Evolutionary conservation across 148 eudicot species (phyloP).

Genomic region (Agrostemma githago): DNA sequence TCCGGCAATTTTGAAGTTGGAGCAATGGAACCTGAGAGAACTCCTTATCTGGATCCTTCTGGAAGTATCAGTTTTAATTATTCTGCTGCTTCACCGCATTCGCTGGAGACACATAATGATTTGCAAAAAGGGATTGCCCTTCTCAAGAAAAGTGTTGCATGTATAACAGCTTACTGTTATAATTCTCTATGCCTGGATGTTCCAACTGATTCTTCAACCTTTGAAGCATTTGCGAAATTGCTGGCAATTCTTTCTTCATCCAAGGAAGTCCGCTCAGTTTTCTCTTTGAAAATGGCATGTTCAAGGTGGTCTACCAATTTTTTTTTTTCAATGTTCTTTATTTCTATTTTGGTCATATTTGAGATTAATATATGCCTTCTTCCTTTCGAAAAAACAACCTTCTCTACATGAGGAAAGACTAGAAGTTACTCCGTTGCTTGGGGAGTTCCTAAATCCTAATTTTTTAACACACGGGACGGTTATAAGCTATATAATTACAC

Average conservation of each 20-base stretch:
- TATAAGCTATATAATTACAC: neutral
- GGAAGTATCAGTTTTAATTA: conserved; percentile 72
- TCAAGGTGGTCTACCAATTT: conserved; percentile 52
- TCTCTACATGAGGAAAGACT: neutral
- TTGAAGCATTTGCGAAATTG: conserved; percentile 90
- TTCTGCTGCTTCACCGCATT: conserved; percentile 75
- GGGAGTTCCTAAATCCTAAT: too few relatives aligned
- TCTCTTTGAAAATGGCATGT: conserved; percentile 67
- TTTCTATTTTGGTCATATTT: neutral
- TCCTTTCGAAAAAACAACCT: neutral
- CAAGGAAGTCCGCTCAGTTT: conserved; percentile 76
- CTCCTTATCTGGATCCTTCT: conserved; percentile 61
- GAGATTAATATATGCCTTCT: neutral
- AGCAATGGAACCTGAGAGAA: conserved; percentile 74
- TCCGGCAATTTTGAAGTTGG: conserved; percentile 80
- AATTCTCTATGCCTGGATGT: conserved; percentile 76
- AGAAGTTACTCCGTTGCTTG: neutral
- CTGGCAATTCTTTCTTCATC: conserved; percentile 89
- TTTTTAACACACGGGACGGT: neutral
- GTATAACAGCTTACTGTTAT: conserved; percentile 85
- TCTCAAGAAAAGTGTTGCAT: conserved; percentile 95
- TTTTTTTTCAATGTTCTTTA: neutral
- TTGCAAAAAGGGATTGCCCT: conserved; percentile 98
- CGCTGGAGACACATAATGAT: conserved; percentile 77
- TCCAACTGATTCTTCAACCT: conserved; percentile 78